Evolutionary conservation across 495 filamentous ascomycete species (phyloP).

Genomic region (Aspergillus ellipticus): DNA sequence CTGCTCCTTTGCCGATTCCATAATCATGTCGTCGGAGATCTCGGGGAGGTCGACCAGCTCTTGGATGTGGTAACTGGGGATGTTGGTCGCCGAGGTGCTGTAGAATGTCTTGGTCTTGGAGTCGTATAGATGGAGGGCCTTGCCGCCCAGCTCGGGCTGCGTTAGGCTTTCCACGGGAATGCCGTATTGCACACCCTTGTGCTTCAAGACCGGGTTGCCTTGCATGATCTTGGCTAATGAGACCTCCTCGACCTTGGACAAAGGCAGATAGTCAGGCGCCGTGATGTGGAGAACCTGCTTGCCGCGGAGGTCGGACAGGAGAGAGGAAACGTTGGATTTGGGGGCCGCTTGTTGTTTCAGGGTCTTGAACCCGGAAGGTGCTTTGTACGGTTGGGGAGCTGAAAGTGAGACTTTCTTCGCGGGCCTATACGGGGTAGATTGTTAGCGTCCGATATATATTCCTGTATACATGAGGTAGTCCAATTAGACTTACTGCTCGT

Average conservation of each 20-base stretch:
- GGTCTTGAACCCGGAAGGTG: constrained; percentile 40
- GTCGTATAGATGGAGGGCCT: constrained; percentile 37
- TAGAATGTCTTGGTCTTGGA: constrained; percentile 31
- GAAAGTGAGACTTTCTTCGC: constrained; percentile 19
- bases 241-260: constrained; percentile 43
- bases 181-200: constrained; percentile 41
- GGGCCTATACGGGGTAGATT: constrained; percentile 3
- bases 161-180: constrained; percentile 41
- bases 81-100: constrained; percentile 24
- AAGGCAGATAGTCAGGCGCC: constrained; percentile 39
- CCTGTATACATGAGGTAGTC: neutral
- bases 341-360: constrained; percentile 32
- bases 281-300: constrained; percentile 46
- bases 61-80: constrained; percentile 45
- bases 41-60: constrained; percentile 38
- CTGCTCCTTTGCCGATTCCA: constrained; percentile 34
- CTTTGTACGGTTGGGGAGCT: constrained; percentile 34
- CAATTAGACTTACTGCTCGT: constrained; percentile 16
- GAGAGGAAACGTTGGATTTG: constrained; percentile 32
- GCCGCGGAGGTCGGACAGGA: constrained; percentile 38
- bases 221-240: constrained; percentile 38
- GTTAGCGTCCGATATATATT: neutral
- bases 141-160: constrained; percentile 30
- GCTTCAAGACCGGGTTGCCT: constrained; percentile 38
- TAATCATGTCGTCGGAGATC: constrained; percentile 27